Evolutionary conservation across 164 flowering plant species (phyloP).

Genomic region (Vitis riparia): DNA sequence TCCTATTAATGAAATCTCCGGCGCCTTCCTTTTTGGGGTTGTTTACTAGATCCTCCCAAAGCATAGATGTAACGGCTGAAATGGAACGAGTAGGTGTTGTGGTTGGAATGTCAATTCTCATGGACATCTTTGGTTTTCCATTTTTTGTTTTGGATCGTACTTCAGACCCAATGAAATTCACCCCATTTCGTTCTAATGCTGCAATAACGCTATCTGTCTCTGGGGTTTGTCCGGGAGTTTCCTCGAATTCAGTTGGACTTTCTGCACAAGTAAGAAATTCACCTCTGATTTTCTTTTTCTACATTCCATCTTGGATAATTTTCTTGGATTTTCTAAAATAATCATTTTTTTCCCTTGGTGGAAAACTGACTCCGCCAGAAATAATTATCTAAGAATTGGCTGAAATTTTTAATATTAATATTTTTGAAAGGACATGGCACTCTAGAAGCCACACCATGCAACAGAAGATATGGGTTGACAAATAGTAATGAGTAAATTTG

Average conservation of each 20-base stretch:
- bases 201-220: conserved; percentile 45
- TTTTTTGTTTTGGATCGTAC: conserved; percentile 48
- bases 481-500: no score
- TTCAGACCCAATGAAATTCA: conserved; percentile 39
- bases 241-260: conserved; percentile 30
- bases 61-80: conserved; percentile 57
- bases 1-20: conserved; percentile 56
- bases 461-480: no score
- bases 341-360: no score
- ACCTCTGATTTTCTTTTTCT: background rate
- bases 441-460: no score
- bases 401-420: no score
- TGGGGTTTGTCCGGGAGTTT: conserved; percentile 18
- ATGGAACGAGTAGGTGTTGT: conserved; percentile 65
- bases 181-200: conserved; percentile 54
- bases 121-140: conserved; percentile 52
- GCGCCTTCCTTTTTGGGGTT: conserved; percentile 62
- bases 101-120: conserved; percentile 78
- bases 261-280: conserved; percentile 26
- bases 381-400: no score
- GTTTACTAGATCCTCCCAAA: conserved; percentile 86
- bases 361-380: no score
- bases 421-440: no score
- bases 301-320: no score
- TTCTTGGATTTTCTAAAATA: no score